Conservation (phyloP, 768 basidiomycete species). For the Amanita brunnescens region DNA sequence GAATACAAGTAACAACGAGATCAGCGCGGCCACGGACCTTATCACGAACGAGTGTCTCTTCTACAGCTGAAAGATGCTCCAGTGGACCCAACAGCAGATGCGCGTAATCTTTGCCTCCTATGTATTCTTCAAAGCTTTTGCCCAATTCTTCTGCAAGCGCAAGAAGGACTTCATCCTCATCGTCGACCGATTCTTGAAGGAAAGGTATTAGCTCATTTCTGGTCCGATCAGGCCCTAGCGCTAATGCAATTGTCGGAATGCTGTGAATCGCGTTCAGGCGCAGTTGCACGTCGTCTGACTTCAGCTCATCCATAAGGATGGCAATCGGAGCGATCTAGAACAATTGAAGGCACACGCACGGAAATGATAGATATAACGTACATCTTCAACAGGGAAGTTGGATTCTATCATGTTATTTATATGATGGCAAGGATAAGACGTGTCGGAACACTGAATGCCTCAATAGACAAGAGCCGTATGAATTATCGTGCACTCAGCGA, state of each 20-base stretch:
- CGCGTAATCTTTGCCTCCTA: constrained; percentile 83
- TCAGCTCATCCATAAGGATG: constrained; percentile 95
- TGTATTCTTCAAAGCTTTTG: constrained; percentile 85
- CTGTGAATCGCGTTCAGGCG: constrained; percentile 96
- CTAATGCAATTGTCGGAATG: constrained; percentile 95
- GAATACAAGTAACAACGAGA: constrained; percentile 6
- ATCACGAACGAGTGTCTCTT: constrained; percentile 96
- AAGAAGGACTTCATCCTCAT: constrained; percentile 96
- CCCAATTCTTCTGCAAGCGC: constrained; percentile 95
- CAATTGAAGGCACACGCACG: constrained; percentile 16
- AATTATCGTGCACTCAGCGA: background rate
- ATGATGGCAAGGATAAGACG: background rate
- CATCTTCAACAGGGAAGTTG: constrained; percentile 61
- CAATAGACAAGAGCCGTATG: background rate
- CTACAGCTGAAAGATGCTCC: constrained; percentile 92
- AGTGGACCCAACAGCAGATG: constrained; percentile 86
- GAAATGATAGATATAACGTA: constrained; percentile 24
- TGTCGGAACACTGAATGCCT: too few relatives aligned
- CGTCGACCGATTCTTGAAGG: constrained; percentile 97
- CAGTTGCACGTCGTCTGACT: constrained; percentile 94
- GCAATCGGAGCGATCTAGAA: constrained; percentile 86
- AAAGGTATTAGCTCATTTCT: constrained; percentile 94
- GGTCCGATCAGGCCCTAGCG: constrained; percentile 90
- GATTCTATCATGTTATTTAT: constrained; percentile 46
- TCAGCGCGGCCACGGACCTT: constrained; percentile 51